Percentiles rank a stretch among this genome's conserved stretches.
These are phyloP conservation scores for Catharanthus roseus DNA, from an alignment of 257 asterid species.

Conservation along the genomic window DNA sequence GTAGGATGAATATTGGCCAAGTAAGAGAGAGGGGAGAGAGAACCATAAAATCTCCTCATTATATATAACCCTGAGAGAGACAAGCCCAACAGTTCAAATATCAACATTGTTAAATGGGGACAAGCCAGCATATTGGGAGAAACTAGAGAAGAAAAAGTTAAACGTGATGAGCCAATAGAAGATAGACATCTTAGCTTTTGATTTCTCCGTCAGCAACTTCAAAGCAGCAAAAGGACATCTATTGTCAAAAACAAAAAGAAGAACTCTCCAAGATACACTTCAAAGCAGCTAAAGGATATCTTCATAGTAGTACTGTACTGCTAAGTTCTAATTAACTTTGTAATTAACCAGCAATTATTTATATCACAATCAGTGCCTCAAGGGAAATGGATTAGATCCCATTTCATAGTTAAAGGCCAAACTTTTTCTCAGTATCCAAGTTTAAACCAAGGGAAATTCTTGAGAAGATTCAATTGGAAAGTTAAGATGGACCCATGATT, in stretches of 20 bases:
- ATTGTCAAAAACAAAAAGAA: background rate
- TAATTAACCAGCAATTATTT: background rate
- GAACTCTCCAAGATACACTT: background rate
- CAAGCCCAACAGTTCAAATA: background rate
- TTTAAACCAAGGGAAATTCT: too few relatives aligned
- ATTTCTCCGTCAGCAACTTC: background rate
- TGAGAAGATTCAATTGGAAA: too few relatives aligned
- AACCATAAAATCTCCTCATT: background rate
- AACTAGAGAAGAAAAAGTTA: constrained; percentile 1
- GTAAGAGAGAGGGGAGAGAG: background rate
- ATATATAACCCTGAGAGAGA: background rate
- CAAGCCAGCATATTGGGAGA: constrained; percentile 1
- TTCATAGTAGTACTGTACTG: too few relatives aligned
- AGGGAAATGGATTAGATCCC: background rate
- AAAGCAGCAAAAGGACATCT: background rate
- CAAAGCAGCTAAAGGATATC: too few relatives aligned
- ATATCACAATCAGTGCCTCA: background rate
- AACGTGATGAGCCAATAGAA: background rate
- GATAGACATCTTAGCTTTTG: background rate
- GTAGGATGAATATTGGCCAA: background rate
- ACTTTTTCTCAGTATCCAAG: too few relatives aligned
- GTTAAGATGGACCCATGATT: too few relatives aligned
- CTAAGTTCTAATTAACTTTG: background rate
- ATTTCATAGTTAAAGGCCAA: background rate
- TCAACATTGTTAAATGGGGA: background rate